Conservation (phyloP, 2,329 filamentous ascomycete species). For the Calonectria pseudoreteaudii region DNA sequence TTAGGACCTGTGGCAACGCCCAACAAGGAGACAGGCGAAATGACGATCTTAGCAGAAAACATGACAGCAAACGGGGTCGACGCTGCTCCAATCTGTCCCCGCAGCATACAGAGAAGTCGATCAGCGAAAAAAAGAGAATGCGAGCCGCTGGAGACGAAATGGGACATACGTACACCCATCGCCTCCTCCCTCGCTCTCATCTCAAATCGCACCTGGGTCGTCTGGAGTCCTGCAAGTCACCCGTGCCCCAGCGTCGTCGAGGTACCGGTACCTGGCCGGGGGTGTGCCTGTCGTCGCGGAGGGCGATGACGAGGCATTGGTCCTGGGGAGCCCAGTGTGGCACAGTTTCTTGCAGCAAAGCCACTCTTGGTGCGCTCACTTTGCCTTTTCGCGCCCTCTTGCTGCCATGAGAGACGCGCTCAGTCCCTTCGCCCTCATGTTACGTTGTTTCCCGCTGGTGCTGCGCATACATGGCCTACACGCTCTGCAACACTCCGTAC, state of each 20-base stretch:
- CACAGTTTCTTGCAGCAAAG: constrained; percentile 39
- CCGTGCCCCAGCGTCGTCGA: constrained; percentile 23
- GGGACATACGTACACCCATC: constrained; percentile 11
- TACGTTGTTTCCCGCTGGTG: constrained; percentile 5
- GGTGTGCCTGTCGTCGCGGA: constrained; percentile 41
- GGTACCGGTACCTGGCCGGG: constrained; percentile 44
- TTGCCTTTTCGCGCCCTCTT: constrained; percentile 20
- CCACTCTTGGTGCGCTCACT: constrained; percentile 32
- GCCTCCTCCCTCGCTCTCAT: constrained; percentile 9
- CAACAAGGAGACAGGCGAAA: not conserved
- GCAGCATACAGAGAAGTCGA: constrained; percentile 5
- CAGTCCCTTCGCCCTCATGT: not conserved
- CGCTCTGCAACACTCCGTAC: not conserved
- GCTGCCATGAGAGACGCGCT: not conserved
- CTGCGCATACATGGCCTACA: not conserved
- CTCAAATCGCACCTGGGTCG: not conserved
- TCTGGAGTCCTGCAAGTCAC: constrained; percentile 38
- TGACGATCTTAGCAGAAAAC: constrained; percentile 16
- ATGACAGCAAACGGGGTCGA: constrained; percentile 4
- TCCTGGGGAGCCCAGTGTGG: constrained; percentile 38
- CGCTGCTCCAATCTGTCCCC: constrained; percentile 12
- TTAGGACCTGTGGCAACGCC: constrained; percentile 9
- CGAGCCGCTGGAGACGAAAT: constrained; percentile 11
- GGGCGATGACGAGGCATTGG: constrained; percentile 56
- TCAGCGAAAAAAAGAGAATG: constrained; percentile 14